These are phyloP conservation scores for Crithidia fasciculata DNA, from an alignment of 208 protist genomes.

Conservation along the genomic window DNA sequence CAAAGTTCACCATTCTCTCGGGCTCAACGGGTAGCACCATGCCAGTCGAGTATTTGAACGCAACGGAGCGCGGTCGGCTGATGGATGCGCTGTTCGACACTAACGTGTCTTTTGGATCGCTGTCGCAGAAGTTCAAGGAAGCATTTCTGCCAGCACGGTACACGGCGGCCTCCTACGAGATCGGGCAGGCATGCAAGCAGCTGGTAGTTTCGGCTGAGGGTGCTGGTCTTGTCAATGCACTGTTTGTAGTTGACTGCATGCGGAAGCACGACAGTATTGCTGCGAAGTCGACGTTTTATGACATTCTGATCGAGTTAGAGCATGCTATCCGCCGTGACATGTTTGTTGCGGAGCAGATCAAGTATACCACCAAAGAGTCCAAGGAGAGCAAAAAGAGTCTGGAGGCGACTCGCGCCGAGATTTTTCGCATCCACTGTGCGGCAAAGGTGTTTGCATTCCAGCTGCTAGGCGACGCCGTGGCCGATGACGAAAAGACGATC, in stretches of 20 bases:
- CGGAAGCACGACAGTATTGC: conserved; percentile 50
- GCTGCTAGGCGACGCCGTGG: conserved; percentile 48
- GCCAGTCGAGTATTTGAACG: conserved; percentile 33
- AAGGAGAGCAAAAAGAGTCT: conserved; percentile 70
- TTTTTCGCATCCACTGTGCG: conserved; percentile 63
- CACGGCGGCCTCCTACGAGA: conserved; percentile 39
- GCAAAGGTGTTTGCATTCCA: conserved; percentile 77
- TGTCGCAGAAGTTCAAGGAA: conserved; percentile 71
- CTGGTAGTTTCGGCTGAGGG: conserved; percentile 59
- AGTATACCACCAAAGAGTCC: conserved; percentile 73
- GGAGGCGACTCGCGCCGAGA: conserved; percentile 68
- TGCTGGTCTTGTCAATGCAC: conserved; percentile 47
- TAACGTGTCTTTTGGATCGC: conserved; percentile 38
- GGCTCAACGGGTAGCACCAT: background rate
- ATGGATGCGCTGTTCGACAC: conserved; percentile 38
- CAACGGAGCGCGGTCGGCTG: conserved; percentile 28
- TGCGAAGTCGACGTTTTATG: conserved; percentile 70
- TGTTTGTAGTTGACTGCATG: conserved; percentile 68
- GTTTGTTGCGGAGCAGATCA: conserved; percentile 69
- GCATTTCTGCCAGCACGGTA: conserved; percentile 44
- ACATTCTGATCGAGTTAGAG: conserved; percentile 70
- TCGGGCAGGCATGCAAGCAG: conserved; percentile 41
- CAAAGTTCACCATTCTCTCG: too few relatives aligned
- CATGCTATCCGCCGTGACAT: conserved; percentile 67
- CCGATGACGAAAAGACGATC: conserved; percentile 50